phyloP scores from a whole-genome alignment of 2,329 filamentous ascomycete species.

The Nemania bipapillata region DNA sequence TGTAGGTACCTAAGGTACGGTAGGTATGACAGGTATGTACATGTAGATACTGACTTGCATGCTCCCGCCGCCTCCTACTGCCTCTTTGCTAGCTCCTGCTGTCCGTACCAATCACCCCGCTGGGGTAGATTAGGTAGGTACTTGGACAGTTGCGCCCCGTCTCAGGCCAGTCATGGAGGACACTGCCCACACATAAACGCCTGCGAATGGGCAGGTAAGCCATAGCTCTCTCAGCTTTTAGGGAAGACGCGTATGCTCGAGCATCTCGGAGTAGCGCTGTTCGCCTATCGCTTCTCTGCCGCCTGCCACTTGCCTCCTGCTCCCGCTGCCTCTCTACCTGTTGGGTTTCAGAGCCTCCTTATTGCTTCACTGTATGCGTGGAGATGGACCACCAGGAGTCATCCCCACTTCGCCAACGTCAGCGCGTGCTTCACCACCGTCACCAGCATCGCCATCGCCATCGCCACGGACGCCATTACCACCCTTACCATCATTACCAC shows the following conservation, averaged over 20 bases:
- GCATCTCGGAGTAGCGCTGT: not conserved
- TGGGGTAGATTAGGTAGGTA: not conserved
- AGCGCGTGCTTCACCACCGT: slow-evolving; percentile 42
- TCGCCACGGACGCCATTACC: slow-evolving; percentile 20
- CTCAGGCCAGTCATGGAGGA: not conserved
- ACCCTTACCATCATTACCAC: slow-evolving; percentile 21
- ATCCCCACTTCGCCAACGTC: slow-evolving; percentile 40
- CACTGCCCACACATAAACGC: not conserved
- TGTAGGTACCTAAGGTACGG: not conserved
- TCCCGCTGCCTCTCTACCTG: slow-evolving; percentile 24
- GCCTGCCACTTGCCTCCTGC: slow-evolving; percentile 3
- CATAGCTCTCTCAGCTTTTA: not conserved
- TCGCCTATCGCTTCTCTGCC: slow-evolving; percentile 15
- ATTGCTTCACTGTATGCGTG: slow-evolving; percentile 42
- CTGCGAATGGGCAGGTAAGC: not conserved
- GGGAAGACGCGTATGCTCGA: slow-evolving; percentile 7
- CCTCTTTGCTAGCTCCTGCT: too few relatives aligned
- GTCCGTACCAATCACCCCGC: too few relatives aligned
- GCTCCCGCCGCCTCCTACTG: not conserved
- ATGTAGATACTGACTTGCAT: slow-evolving; percentile 1
- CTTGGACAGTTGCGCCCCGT: not conserved
- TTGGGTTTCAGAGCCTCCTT: slow-evolving; percentile 43
- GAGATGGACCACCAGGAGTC: slow-evolving; percentile 44
- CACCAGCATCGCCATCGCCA: slow-evolving; percentile 28
- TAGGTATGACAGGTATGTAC: slow-evolving; percentile 6